These are phyloP conservation scores for Warburgia ugandensis DNA, from an alignment of 164 flowering plant species.

Conservation along the genomic window DNA sequence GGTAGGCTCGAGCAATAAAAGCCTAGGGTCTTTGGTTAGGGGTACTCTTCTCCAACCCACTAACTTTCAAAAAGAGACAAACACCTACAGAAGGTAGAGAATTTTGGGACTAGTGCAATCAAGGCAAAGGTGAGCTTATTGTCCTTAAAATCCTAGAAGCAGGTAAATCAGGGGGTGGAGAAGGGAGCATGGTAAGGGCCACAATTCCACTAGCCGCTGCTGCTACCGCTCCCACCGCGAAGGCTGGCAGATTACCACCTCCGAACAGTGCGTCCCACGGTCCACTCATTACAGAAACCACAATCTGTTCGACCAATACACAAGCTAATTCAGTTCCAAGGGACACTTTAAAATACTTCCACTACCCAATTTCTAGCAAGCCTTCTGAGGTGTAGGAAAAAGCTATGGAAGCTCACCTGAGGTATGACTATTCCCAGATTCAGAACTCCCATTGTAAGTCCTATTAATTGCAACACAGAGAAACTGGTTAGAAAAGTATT, in stretches of 20 bases:
- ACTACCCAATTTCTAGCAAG: no score
- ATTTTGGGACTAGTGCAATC: no score
- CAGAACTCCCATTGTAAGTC: slow-evolving; percentile 9
- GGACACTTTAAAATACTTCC: neutral
- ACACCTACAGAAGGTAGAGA: no score
- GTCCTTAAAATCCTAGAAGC: neutral
- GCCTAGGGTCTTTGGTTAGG: no score
- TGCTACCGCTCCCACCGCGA: slow-evolving; percentile 47
- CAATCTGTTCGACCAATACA: slow-evolving; percentile 29
- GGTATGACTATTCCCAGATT: slow-evolving; percentile 9
- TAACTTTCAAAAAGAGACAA: no score
- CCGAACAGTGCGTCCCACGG: slow-evolving; percentile 61
- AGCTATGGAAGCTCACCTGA: slow-evolving; percentile 1
- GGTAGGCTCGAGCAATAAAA: no score
- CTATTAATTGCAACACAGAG: neutral
- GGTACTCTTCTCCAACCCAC: no score
- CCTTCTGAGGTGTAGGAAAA: no score
- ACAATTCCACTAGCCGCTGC: slow-evolving; percentile 44
- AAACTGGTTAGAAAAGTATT: neutral
- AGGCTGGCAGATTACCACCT: slow-evolving; percentile 69
- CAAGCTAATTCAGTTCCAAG: neutral
- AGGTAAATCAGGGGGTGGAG: slow-evolving; percentile 5
- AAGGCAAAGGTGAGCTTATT: neutral
- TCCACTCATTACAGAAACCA: slow-evolving; percentile 53
- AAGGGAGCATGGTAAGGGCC: slow-evolving; percentile 40